Base-by-base conservation (phyloP, 768 basidiomycete species). In the Panellus pusillus region DNA sequence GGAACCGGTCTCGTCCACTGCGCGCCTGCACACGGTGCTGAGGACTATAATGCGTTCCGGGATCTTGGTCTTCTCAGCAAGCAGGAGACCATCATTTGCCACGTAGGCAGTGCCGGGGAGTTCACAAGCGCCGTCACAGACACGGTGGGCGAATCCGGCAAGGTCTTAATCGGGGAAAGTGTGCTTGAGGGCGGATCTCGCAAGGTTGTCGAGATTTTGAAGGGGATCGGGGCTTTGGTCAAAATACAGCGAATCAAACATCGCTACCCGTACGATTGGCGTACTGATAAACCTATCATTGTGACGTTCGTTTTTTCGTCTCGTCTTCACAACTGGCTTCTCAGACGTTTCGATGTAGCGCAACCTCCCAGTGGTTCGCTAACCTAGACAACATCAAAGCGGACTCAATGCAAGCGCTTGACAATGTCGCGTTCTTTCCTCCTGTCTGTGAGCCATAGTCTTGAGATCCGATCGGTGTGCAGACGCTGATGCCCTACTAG, bases 321-420 rank as follows among this genome's bases (percentile, higher is more conserved):
- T 28, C 35, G 13, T 27, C 13, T 44, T 36, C 44, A 11, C 28
- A 15, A 29, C 9, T 20, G 27, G 19, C 12, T 13, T 18, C 37
- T 28, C 24, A 40, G 41, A 20, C 29, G 12, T 17, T n/a, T 52
- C 17, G n/a, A 6, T 46, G 6, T 58, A 92, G 92, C 14, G 91
- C 94, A 0, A 98, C 95, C 2, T 92, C 91, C 0, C 96, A 98
- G 61, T 99, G 96, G 96, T 99, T 99, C 65, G 93, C 95, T 4
- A 91, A 96, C 65, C 72, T 98, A 19, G 90, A 90, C 45, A 72
- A 76, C 40, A 89, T 99, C 72, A 97, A 97, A 65, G 78, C 80
- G 0, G 68, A 78, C 44, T 93, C 96, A 0, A 63, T 95, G 19
- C 60, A 73, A 8, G 86, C 91, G 0, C 77, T 98, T 11, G 67